These are phyloP conservation scores for Trichosporon coremiiforme DNA, from an alignment of 1,284 basidiomycete species.

Conservation along the genomic window DNA sequence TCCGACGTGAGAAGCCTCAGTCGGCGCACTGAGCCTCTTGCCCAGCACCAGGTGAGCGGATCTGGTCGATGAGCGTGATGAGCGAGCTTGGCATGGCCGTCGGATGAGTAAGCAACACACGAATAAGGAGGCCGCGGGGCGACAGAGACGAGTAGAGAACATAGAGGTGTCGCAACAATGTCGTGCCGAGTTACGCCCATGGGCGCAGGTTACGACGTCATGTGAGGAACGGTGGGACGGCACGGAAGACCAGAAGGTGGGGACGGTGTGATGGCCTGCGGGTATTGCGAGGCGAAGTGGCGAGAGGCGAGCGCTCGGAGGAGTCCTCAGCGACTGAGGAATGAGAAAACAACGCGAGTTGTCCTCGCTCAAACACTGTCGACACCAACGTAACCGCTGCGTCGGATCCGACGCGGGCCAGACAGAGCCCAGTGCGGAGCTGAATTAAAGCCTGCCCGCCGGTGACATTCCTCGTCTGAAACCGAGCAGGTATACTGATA, in stretches of 20 bases:
- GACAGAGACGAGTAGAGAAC: background rate
- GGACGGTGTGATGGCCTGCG: background rate
- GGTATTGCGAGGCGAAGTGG: background rate
- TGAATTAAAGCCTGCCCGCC: background rate
- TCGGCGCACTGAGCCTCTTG: background rate
- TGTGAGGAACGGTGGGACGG: background rate
- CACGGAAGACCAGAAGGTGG: background rate
- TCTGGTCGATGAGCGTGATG: conserved; percentile 2
- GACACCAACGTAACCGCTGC: background rate
- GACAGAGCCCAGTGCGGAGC: background rate
- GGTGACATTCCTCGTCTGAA: background rate
- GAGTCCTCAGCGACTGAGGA: background rate
- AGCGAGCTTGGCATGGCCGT: background rate
- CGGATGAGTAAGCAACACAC: background rate
- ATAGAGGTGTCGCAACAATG: background rate
- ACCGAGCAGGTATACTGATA: background rate
- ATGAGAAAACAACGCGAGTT: background rate
- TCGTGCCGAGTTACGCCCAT: background rate
- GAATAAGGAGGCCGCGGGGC: background rate
- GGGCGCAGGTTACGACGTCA: background rate
- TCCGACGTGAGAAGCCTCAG: background rate
- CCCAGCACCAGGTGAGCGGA: background rate
- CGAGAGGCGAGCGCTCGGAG: background rate
- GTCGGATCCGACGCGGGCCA: background rate
- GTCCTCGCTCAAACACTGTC: background rate